Evolutionary conservation across 768 basidiomycete species (phyloP), one percentile per base, ranked within the genome.

Genomic region (Lentinula boryana): DNA sequence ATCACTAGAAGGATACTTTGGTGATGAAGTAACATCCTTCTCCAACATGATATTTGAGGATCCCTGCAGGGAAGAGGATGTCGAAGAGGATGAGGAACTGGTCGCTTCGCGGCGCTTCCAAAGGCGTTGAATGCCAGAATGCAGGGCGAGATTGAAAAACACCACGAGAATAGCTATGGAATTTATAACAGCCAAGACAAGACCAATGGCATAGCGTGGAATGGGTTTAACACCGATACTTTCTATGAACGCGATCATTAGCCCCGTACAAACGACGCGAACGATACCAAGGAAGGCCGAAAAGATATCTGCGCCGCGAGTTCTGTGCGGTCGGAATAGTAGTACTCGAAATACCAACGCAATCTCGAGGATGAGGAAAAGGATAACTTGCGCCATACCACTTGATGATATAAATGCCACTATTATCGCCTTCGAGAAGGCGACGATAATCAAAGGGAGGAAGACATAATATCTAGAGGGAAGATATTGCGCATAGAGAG

Each of bases 201-300:
- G 80, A 21, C 93, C 93, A 60, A 97, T 86, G 36, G 83, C 87
- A 1, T 91, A 88, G 18, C 93, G 84, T 1, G 90, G 86, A 65
- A 96, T 96, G 43, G 93, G 78, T 16, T 78, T 73, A 36, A 95
- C 79, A 5, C 77, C 71, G 27, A 94, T 68, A 8, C 72, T 75
- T 63, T 90, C 80, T 51, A 93, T 74, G 71, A 95, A 97, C 0
- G 91, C 84, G 63, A 96, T 81, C 75, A 91, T 75, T 21, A 93
- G 69, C 5, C 84, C 88, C 31, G 86, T 85, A 60, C 84, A 87
- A 10, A 87, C 75, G 7, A 95, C 74, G 31, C 93, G 82, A 10
- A 85, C 80, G 64, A 89, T 76, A 43, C 84, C 80, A 32, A 95
- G 71, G 69, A 85, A 90, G 15, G 79, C 80, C 5, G 80, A 79